Base-by-base conservation (phyloP, 352 stramenopile genomes). In the Phytophthora aleatoria region DNA sequence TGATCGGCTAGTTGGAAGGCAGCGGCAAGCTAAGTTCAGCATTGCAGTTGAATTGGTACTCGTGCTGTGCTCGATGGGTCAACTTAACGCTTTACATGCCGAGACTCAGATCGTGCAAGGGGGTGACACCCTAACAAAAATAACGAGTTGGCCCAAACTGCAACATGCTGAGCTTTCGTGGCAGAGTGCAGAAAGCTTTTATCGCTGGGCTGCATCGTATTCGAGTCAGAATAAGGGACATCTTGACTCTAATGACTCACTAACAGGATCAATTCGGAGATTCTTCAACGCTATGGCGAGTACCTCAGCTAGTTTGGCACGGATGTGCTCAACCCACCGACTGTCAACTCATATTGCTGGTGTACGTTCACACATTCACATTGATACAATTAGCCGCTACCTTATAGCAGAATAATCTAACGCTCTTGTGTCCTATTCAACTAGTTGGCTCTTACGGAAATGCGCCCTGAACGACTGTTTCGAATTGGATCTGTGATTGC, bases 371-470 rank as follows among this genome's bases (percentile, higher is more conserved):
- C 24, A 30, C 4, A 43, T 15, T 47, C 13, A 33, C 13, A 28
- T 33, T 55, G 2, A 28, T n/a, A 47, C 28, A 13, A 11, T 42
- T 7, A 30, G 9, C 6, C n/a, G 24, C 24, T 30, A 28, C 8
- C 42, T 6, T 26, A 10, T 1, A 24, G 12, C 8, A 6, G 2
- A n/a, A 6, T 9, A 27, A 59, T 38, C 3, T 49, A 28, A 20
- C 10, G 35, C 27, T n/a, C 9, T 42, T 36, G 27, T 51, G 11
- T 53, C 11, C 2, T 47, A 16, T 41, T 47, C 31, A 38, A 36
- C 38, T 62, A 90, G 81, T 54, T 86, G 11, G 49, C 71, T 4
- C 51, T 87, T 3, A 60, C 64, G 8, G 73, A 87, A 28, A 80
- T 85, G 26, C 72, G 45, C 27, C 45, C 58, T 2, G 73, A 85